Percentiles rank a stretch among this genome's conserved stretches.
Evolutionary conservation across 179 eudicot genomes (phyloP).

Genomic region (Monotropa hypopitys): DNA sequence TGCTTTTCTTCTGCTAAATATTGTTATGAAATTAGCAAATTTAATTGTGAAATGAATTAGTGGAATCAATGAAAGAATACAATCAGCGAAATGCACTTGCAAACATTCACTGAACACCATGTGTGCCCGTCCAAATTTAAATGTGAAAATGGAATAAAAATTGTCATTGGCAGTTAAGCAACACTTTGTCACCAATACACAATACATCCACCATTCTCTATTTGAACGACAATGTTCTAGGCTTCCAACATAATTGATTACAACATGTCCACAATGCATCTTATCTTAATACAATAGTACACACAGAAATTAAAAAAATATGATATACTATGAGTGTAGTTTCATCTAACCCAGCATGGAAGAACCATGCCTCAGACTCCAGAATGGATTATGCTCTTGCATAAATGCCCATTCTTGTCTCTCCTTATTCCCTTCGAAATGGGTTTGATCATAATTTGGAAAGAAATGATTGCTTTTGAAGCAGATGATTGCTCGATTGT

Average conservation of each 20-base stretch:
- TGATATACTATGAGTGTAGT: not conserved
- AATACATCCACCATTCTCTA: not conserved
- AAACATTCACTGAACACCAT: no score
- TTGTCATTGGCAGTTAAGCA: no score
- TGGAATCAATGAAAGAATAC: no score
- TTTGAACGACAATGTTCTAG: not conserved
- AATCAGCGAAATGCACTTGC: no score
- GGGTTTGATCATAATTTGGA: slow-evolving; percentile 13
- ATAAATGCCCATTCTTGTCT: not conserved
- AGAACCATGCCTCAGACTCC: slow-evolving; percentile 13
- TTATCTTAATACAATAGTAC: not conserved
- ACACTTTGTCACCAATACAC: not conserved
- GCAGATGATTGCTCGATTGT: slow-evolving; percentile 15
- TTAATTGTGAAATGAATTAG: no score
- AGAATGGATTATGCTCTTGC: slow-evolving; percentile 21
- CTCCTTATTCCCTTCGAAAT: not conserved
- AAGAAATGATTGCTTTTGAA: slow-evolving; percentile 31
- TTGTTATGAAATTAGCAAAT: no score
- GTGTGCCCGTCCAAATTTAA: no score
- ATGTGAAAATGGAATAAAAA: no score
- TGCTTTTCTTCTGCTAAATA: no score
- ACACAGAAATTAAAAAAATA: not conserved
- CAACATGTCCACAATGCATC: not conserved
- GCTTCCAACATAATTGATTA: not conserved
- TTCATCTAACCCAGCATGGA: slow-evolving; percentile 4